phyloP scores from a whole-genome alignment of 2,329 filamentous ascomycete species.

The Plectosphaerella sp. region DNA sequence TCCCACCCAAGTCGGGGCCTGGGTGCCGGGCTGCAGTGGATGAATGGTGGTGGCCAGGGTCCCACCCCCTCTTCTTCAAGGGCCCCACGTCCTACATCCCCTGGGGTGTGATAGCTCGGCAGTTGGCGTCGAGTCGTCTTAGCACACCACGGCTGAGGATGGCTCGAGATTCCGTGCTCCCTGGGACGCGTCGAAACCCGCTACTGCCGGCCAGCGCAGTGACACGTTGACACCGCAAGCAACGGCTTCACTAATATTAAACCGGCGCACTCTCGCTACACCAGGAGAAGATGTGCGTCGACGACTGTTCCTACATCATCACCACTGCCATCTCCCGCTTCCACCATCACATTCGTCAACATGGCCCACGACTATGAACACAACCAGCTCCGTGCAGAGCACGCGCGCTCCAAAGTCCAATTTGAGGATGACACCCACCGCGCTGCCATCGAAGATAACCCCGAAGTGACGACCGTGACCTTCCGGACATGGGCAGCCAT shows the following conservation, averaged over 20 bases:
- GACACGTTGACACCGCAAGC: not conserved
- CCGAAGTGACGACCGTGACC: constrained; percentile 6
- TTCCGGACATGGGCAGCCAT: constrained; percentile 11
- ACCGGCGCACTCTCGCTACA: not conserved
- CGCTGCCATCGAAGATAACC: constrained; percentile 11
- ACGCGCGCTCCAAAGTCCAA: constrained; percentile 1
- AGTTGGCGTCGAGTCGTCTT: not conserved
- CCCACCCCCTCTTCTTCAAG: no score
- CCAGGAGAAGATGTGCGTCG: not conserved
- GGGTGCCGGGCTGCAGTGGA: no score
- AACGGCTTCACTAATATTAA: not conserved
- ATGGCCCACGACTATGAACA: not conserved
- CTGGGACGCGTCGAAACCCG: not conserved
- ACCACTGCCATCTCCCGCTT: no score
- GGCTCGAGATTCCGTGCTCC: not conserved
- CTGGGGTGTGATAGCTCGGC: not conserved
- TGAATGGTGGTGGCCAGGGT: no score
- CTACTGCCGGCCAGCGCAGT: not conserved
- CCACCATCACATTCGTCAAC: not conserved
- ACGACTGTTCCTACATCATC: not conserved
- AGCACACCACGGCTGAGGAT: not conserved
- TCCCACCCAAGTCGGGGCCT: no score
- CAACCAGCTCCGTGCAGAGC: not conserved
- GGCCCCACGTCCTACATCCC: no score
- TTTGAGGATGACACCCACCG: constrained; percentile 12